These are phyloP conservation scores for Purshia tridentata DNA, from an alignment of 306 rosid species.

Conservation along the genomic window DNA sequence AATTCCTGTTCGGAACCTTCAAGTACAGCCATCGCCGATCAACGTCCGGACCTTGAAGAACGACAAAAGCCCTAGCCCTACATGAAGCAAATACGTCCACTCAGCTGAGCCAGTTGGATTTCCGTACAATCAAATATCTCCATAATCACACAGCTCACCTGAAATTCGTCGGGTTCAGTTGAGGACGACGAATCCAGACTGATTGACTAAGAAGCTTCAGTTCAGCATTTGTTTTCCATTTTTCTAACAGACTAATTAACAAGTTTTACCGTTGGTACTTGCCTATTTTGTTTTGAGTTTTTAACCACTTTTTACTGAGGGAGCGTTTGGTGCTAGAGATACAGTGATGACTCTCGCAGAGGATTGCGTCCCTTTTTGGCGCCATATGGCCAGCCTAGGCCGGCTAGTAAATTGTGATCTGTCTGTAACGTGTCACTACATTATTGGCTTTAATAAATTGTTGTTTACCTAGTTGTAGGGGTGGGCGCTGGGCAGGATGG, in stretches of 20 bases:
- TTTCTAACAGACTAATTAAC: neutral
- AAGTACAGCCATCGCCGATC: constrained; percentile 48
- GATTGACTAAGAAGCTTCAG: constrained; percentile 14
- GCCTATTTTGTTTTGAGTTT: neutral
- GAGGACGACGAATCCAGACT: neutral
- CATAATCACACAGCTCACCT: neutral
- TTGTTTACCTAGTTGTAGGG: neutral
- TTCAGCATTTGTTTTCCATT: neutral
- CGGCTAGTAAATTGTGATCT: neutral
- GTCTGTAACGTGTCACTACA: neutral
- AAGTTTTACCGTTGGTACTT: neutral
- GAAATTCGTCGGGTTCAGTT: neutral
- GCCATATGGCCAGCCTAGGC: neutral
- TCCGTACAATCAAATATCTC: constrained; percentile 1
- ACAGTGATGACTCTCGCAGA: neutral
- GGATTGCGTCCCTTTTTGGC: neutral
- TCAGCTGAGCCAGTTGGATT: neutral
- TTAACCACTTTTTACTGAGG: neutral
- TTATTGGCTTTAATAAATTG: neutral
- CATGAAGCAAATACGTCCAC: neutral
- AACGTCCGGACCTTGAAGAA: neutral
- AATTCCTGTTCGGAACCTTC: constrained; percentile 42
- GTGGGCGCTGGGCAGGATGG: too few species aligned
- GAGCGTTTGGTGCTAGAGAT: neutral
- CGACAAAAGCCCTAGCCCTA: neutral